Evolutionary conservation across 2,329 filamentous ascomycete genomes (phyloP).

Genomic region (Graphiopsis chlorocephala): DNA sequence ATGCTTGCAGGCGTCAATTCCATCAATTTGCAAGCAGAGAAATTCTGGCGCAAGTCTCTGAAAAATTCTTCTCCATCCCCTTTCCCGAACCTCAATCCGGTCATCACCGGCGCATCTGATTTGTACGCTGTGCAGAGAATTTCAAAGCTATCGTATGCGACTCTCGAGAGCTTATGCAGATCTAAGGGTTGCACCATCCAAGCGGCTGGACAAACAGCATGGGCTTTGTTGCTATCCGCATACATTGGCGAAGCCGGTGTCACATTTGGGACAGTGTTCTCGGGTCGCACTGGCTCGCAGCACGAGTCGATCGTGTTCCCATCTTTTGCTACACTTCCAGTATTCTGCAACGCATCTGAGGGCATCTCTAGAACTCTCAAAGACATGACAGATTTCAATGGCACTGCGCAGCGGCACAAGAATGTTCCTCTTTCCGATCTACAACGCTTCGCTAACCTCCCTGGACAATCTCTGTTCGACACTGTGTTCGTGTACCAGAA

Average conservation of each 20-base stretch:
- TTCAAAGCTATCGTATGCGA: conserved; percentile 41
- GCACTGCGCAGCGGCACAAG: conserved; percentile 65
- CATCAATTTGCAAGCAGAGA: conserved; percentile 29
- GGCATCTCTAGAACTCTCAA: conserved; percentile 59
- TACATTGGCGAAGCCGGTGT: conserved; percentile 74
- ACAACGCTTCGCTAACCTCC: conserved; percentile 66
- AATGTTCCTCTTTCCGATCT: conserved; percentile 69
- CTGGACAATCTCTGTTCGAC: conserved; percentile 71
- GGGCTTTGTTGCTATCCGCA: conserved; percentile 70
- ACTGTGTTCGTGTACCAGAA: conserved; percentile 84
- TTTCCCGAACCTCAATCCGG: conserved; percentile 75
- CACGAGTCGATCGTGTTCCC: conserved; percentile 66
- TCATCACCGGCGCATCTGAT: conserved; percentile 40
- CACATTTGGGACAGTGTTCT: conserved; percentile 77
- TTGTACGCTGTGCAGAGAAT: conserved; percentile 37
- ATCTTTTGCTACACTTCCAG: conserved; percentile 77
- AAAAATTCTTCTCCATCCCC: conserved; percentile 49
- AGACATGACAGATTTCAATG: conserved; percentile 64
- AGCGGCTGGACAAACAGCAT: conserved; percentile 71
- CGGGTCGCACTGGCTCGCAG: conserved; percentile 65
- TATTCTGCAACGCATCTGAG: conserved; percentile 56
- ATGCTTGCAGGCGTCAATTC: conserved; percentile 41
- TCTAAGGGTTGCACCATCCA: conserved; percentile 68
- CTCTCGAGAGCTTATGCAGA: conserved; percentile 58
- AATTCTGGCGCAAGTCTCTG: conserved; percentile 18